Conservation (phyloP, 331 rosid genomes). For the Malus hybrid region DNA sequence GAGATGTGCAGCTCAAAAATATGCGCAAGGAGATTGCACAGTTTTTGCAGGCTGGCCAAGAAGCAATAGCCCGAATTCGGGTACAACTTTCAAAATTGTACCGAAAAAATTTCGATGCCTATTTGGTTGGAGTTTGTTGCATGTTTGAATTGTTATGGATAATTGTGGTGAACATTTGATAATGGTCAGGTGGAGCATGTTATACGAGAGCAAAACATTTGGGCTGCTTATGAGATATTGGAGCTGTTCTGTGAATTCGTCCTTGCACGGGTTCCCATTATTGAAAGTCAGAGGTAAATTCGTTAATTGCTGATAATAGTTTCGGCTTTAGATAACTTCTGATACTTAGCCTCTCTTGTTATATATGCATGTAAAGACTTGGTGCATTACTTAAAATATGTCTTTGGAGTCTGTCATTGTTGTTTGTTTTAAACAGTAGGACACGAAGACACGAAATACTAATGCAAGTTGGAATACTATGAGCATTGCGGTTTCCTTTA, state of each 20-base stretch:
- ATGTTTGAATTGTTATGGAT: not conserved
- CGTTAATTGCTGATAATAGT: not conserved
- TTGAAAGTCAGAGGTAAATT: conserved; percentile 63
- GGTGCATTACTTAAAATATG: not conserved
- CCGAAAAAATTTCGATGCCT: conserved; percentile 1
- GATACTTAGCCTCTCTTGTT: not conserved
- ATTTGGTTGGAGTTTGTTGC: conserved; percentile 3
- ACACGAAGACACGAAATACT: not conserved
- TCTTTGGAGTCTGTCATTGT: not conserved
- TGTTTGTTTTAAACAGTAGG: not conserved
- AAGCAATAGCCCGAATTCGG: conserved; percentile 88
- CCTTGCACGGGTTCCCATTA: conserved; percentile 88
- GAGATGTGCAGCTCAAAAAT: conserved; percentile 78
- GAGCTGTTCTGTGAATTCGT: conserved; percentile 94
- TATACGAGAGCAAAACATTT: conserved; percentile 76
- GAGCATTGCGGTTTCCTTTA: not conserved
- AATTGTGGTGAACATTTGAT: conserved; percentile 2
- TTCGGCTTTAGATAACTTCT: not conserved
- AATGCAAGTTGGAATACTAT: not conserved
- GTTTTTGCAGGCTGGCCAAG: conserved; percentile 93
- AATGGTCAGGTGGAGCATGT: conserved; percentile 89
- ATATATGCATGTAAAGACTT: not conserved
- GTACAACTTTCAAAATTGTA: conserved; percentile 32
- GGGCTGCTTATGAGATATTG: conserved; percentile 91
- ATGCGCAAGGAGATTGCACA: conserved; percentile 95